Base-by-base conservation (phyloP, 495 filamentous ascomycete species). In the Recurvomyces mirabilis region DNA sequence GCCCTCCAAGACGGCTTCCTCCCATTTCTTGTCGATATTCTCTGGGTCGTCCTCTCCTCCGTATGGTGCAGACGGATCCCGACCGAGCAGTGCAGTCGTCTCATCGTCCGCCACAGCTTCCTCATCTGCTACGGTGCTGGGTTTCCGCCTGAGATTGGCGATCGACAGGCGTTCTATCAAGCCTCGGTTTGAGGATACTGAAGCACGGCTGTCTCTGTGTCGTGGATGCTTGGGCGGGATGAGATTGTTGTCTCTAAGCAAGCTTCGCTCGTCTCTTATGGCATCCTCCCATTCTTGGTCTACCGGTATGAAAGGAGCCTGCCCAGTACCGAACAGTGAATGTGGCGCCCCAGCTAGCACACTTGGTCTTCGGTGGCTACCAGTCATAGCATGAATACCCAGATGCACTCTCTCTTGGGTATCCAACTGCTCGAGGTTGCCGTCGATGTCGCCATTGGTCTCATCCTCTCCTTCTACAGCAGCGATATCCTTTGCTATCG, bases 171-270 rank as follows among this genome's bases (percentile, higher is more conserved):
- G 46, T 32, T 60, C 60, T 0, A 44, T 35, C 18, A 47, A 28
- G 10, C 39, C 28, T 18, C 24, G 24, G 9, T 23, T 36, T 33
- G 52, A 52, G 1, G 38, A 9, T 10, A 30, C 21, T 17, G 41
- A 51, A 0, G 47, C 41, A 15, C 54, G 47, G 26, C 54, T 57
- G 0, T 39, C 49, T 41, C 53, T 10, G 19, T 21, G 35, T 4
- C 55, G 56, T 4, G 65, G 63, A 54, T 78, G 73, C 51, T 81
- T 79, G 13, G 79, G 74, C 6, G 77, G 71, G 12, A 87, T 71
- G 43, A 91, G 59, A 54, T 81, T 67, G 55, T 89, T 91, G 54
- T 93, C 86, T 38, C 79, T 68, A 21, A 93, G 60, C 31, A 94
- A 63, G 45, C 78, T 76, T 41, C 81, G 68, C 61, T 91, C 86